Conservation (phyloP, 345 rosid genomes). For the Pistacia atlantica region DNA sequence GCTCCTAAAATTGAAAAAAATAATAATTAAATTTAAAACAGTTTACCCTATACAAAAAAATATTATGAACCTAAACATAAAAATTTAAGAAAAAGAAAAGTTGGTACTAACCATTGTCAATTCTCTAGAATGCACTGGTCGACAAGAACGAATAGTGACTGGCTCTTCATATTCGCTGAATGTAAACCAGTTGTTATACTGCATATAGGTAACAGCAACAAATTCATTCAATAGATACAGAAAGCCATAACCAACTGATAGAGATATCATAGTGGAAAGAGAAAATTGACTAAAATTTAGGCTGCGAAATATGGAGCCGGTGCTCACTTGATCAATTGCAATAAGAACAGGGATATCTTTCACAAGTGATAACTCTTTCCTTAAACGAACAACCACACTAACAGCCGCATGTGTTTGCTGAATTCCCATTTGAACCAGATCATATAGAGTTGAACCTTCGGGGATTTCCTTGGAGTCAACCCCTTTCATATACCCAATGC, state of each 20-base stretch:
- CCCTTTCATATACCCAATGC: slow-evolving; percentile 88
- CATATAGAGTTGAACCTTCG: slow-evolving; percentile 72
- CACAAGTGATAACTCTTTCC: slow-evolving; percentile 86
- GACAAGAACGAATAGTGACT: slow-evolving; percentile 63
- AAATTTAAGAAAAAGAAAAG: background rate
- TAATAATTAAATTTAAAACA: background rate
- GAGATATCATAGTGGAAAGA: background rate
- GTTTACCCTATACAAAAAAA: background rate
- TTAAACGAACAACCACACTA: slow-evolving; percentile 74
- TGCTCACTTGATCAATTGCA: slow-evolving; percentile 92
- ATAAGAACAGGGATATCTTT: slow-evolving; percentile 87
- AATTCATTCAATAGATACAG: slow-evolving; percentile 19
- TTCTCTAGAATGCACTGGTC: slow-evolving; percentile 85
- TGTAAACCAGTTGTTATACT: slow-evolving; percentile 96
- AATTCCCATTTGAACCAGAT: slow-evolving; percentile 78
- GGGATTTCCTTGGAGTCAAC: slow-evolving; percentile 61
- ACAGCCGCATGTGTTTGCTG: slow-evolving; percentile 85
- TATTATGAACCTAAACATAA: background rate
- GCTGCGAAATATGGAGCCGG: background rate
- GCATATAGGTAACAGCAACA: slow-evolving; percentile 34
- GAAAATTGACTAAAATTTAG: background rate
- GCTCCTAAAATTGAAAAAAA: background rate
- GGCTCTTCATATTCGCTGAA: slow-evolving; percentile 96
- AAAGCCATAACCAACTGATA: background rate
- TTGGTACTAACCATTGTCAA: slow-evolving; percentile 70